Percentiles rank a stretch among this genome's conserved stretches.
These are phyloP conservation scores for Sclerotinia borealis DNA, from an alignment of 2,329 filamentous ascomycete species.

Conservation along the genomic window DNA sequence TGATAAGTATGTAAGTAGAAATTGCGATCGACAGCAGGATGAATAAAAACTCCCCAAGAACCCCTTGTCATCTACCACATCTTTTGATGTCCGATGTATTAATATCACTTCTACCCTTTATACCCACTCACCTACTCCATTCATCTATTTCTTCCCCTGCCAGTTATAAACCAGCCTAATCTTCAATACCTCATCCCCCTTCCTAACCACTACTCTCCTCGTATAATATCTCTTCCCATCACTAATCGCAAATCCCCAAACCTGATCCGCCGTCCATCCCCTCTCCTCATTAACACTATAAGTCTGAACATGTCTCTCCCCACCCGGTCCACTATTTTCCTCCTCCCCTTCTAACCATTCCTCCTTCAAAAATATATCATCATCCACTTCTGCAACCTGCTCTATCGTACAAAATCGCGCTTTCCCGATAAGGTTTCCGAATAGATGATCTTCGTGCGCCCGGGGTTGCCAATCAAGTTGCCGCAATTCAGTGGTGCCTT, in stretches of 20 bases:
- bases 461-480: constrained; percentile 48
- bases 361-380: constrained; percentile 37
- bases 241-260: constrained; percentile 42
- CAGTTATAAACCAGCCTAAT: constrained; percentile 40
- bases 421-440: constrained; percentile 43
- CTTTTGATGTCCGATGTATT: neutral
- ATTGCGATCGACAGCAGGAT: neutral
- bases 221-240: constrained; percentile 36
- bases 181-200: constrained; percentile 35
- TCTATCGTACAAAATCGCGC: constrained; percentile 22
- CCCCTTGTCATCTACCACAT: neutral
- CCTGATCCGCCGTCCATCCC: constrained; percentile 50
- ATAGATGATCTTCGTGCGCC: constrained; percentile 55
- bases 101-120: neutral
- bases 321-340: constrained; percentile 37
- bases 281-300: constrained; percentile 42
- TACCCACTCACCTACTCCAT: neutral
- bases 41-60: neutral
- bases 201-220: constrained; percentile 36
- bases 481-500: constrained; percentile 52
- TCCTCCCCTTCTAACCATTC: constrained; percentile 45
- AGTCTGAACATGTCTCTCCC: constrained; percentile 42
- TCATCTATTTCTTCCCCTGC: constrained; percentile 22
- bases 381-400: constrained; percentile 31
- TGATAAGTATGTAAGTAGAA: neutral